phyloP scores from a whole-genome alignment of 2,329 filamentous ascomycete genomes.

The Zasmidium cellare region DNA sequence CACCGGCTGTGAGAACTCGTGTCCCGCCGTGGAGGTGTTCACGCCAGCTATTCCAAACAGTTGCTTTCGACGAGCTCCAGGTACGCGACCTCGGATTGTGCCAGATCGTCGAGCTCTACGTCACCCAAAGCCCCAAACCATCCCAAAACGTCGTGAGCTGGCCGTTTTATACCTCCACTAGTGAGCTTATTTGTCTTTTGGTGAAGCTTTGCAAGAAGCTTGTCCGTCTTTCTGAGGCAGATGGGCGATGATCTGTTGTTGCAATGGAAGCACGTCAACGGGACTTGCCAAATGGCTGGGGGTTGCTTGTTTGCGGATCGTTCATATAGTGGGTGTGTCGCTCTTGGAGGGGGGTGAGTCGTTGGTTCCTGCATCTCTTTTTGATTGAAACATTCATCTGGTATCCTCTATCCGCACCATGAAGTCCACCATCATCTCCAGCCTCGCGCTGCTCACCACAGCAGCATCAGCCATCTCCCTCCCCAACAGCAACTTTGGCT shows the following conservation, averaged over 20 bases:
- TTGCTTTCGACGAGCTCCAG: neutral
- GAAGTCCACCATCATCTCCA: constrained; percentile 9
- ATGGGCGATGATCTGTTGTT: neutral
- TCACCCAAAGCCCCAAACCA: neutral
- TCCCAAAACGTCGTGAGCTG: neutral
- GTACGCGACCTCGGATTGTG: neutral
- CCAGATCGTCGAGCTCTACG: neutral
- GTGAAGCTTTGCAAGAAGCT: constrained; percentile 4
- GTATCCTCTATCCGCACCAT: constrained; percentile 5
- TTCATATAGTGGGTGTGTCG: neutral
- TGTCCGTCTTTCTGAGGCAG: neutral
- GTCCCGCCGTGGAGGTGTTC: neutral
- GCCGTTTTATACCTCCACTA: neutral
- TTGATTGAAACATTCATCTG: neutral
- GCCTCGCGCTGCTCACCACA: constrained; percentile 1
- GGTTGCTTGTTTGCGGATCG: neutral
- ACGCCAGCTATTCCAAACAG: constrained; percentile 5
- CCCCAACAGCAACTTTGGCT: neutral
- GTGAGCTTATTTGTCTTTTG: neutral
- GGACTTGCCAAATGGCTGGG: neutral
- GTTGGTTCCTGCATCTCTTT: neutral
- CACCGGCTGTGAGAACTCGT: neutral
- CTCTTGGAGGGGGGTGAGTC: neutral
- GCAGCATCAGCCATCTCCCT: constrained; percentile 7
- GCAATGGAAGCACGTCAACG: neutral